These are phyloP conservation scores for Suillus subluteus DNA, from an alignment of 768 basidiomycete genomes.

Conservation along the genomic window DNA sequence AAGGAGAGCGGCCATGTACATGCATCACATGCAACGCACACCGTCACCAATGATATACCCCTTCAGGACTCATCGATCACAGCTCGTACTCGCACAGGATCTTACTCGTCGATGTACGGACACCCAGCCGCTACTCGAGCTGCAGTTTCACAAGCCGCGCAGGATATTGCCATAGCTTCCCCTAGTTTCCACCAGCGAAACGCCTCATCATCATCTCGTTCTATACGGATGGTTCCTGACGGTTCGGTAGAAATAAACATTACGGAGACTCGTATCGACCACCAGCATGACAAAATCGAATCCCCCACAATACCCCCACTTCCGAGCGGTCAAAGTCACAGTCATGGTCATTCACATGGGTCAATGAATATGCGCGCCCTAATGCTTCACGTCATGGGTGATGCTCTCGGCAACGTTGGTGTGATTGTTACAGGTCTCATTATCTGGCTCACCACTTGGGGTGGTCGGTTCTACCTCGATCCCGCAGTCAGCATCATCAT, in stretches of 20 bases:
- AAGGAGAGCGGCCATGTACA: slow-evolving; percentile 39
- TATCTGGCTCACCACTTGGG: slow-evolving; percentile 88
- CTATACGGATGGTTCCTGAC: background rate
- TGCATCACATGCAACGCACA: slow-evolving; percentile 42
- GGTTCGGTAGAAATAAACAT: slow-evolving; percentile 4
- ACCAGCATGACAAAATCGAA: slow-evolving; percentile 49
- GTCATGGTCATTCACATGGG: slow-evolving; percentile 47
- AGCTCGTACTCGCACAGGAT: slow-evolving; percentile 41
- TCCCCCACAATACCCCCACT: slow-evolving; percentile 13
- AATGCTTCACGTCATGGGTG: slow-evolving; percentile 91
- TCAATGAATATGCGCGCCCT: slow-evolving; percentile 99
- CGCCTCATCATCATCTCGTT: slow-evolving; percentile 29
- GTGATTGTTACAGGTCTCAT: slow-evolving; percentile 94
- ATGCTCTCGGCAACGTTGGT: slow-evolving; percentile 97
- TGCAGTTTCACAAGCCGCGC: slow-evolving; percentile 79
- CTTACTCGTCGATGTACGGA: slow-evolving; percentile 71
- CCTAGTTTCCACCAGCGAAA: slow-evolving; percentile 13
- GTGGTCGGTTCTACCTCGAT: slow-evolving; percentile 90
- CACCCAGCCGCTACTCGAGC: slow-evolving; percentile 74
- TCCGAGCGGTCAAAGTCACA: slow-evolving; percentile 23
- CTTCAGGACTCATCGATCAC: slow-evolving; percentile 15
- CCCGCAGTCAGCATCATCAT: slow-evolving; percentile 93
- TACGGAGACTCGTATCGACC: slow-evolving; percentile 12
- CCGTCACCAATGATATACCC: slow-evolving; percentile 37
- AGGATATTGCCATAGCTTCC: slow-evolving; percentile 60